These are phyloP conservation scores for Arabidopsis suecica DNA, from an alignment of 345 rosid species.

Conservation along the genomic window DNA sequence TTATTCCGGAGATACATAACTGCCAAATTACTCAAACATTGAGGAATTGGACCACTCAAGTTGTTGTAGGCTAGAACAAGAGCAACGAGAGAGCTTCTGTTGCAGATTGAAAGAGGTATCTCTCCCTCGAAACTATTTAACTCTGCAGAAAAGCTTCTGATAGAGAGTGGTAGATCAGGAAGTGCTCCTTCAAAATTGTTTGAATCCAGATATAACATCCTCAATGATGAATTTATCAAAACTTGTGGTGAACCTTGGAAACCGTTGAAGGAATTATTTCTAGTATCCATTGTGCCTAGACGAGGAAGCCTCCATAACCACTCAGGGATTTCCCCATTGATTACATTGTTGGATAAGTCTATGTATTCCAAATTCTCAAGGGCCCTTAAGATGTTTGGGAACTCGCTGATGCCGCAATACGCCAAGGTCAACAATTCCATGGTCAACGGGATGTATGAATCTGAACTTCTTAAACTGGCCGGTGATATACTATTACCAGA, in stretches of 20 bases:
- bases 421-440: rapidly evolving
- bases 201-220: neutral
- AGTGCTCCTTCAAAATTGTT: constrained; percentile 14
- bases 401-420: neutral
- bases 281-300: neutral
- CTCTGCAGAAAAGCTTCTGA: neutral
- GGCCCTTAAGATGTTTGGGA: neutral
- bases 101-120: constrained; percentile 24
- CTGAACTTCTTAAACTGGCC: neutral
- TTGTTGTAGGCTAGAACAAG: neutral
- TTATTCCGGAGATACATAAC: neutral
- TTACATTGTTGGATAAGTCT: neutral
- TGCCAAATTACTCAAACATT: neutral
- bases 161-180: constrained; percentile 16
- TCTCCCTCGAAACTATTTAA: neutral
- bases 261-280: neutral
- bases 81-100: neutral
- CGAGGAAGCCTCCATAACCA: constrained; percentile 31
- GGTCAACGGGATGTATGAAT: neutral
- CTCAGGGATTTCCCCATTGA: neutral
- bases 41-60: constrained; percentile 10
- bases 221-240: neutral
- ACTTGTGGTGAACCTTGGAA: neutral
- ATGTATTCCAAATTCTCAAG: neutral
- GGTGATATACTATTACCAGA: neutral